Conservation (phyloP, 179 eudicot species). For the Corrigiola litoralis region DNA sequence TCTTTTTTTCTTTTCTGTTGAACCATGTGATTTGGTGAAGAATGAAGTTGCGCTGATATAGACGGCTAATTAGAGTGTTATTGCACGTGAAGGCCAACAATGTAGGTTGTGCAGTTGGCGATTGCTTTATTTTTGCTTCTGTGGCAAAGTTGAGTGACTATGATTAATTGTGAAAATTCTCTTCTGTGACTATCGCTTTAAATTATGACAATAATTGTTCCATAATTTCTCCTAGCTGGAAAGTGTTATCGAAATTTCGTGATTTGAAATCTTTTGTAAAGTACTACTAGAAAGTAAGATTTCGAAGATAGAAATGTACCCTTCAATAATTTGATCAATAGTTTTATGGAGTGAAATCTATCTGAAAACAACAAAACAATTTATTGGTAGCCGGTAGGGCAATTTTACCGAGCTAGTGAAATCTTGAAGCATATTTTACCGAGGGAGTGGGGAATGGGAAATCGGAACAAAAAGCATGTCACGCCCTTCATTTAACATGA, state of each 20-base stretch:
- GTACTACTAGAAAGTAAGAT: background rate
- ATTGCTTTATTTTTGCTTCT: constrained; percentile 24
- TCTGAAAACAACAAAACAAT: no score
- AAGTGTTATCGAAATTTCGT: constrained; percentile 16
- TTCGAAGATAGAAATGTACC: background rate
- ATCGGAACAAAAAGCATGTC: no score
- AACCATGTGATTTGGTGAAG: constrained; percentile 30
- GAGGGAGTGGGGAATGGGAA: no score
- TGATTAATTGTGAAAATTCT: constrained; percentile 18
- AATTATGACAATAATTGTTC: constrained; percentile 24
- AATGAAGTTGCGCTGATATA: constrained; percentile 17
- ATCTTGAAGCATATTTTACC: no score
- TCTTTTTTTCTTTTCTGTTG: background rate
- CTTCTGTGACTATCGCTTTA: constrained; percentile 13
- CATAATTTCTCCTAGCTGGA: constrained; percentile 27
- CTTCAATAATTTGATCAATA: background rate
- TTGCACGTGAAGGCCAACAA: constrained; percentile 39
- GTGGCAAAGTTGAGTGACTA: constrained; percentile 18
- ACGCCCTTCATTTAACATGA: no score
- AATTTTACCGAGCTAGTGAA: no score
- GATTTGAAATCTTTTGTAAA: constrained; percentile 8
- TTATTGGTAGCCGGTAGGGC: no score
- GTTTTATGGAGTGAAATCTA: no score
- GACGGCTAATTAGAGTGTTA: constrained; percentile 22
- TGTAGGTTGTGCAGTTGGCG: constrained; percentile 17